phyloP scores from a whole-genome alignment of 202 grass and related monocot genomes.

The Bolboschoenoplectus hybrid region DNA sequence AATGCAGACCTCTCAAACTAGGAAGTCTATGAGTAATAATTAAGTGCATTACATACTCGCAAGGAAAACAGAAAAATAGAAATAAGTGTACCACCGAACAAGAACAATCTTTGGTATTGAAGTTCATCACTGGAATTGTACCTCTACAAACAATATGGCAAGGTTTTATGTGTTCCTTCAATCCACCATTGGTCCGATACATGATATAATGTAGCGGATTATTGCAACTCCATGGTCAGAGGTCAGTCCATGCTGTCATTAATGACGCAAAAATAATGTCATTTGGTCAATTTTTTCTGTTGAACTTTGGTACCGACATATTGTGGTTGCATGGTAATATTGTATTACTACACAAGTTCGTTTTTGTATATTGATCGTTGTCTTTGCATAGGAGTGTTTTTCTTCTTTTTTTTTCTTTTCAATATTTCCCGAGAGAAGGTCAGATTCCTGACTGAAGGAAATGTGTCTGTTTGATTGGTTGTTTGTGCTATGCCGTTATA shows the following conservation, averaged over 20 bases:
- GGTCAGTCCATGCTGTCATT: not conserved
- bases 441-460: too few species aligned
- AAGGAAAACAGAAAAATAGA: not conserved
- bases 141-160: not conserved
- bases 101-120: slow-evolving; percentile 3
- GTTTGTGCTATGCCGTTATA: not conserved
- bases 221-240: not conserved
- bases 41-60: not conserved
- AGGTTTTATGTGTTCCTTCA: not conserved
- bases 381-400: too few species aligned
- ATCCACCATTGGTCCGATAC: not conserved
- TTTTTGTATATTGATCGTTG: too few species aligned
- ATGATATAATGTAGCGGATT: not conserved
- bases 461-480: not conserved
- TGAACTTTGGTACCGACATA: not conserved
- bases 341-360: too few species aligned
- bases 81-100: not conserved
- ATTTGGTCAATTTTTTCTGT: not conserved
- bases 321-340: too few species aligned
- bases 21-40: not conserved
- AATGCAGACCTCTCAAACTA: not conserved
- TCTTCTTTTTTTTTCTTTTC: too few species aligned
- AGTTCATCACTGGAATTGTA: not conserved
- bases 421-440: too few species aligned
- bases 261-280: not conserved